Evolutionary conservation across 352 stramenopile species (phyloP).

Genomic region (Phytophthora sp.): DNA sequence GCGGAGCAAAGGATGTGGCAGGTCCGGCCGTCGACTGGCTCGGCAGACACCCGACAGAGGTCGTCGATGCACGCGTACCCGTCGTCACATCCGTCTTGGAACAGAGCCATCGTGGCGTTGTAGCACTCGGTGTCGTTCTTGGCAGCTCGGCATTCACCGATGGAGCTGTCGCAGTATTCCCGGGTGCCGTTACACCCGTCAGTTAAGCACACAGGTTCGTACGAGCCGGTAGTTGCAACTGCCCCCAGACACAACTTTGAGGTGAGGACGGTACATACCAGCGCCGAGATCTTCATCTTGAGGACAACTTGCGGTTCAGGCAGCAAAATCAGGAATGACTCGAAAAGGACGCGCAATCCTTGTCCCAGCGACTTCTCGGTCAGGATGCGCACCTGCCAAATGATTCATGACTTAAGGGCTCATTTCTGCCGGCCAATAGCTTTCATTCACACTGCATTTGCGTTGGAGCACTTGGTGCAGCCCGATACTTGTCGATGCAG

Average conservation of each 20-base stretch:
- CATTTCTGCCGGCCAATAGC: too few species aligned
- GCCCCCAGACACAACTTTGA: not conserved
- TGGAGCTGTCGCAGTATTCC: slow-evolving; percentile 43
- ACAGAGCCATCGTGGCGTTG: slow-evolving; percentile 38
- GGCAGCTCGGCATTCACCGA: slow-evolving; percentile 29
- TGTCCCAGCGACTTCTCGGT: not conserved
- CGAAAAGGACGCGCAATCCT: too few species aligned
- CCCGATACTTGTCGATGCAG: too few species aligned
- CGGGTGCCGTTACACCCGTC: slow-evolving; percentile 29
- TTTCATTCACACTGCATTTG: too few species aligned
- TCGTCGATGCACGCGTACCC: slow-evolving; percentile 38
- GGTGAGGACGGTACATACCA: slow-evolving; percentile 13
- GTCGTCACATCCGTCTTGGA: slow-evolving; percentile 35
- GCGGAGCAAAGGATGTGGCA: slow-evolving; percentile 20
- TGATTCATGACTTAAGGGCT: not conserved
- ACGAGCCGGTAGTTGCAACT: not conserved
- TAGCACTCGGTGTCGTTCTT: slow-evolving; percentile 31
- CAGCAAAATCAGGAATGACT: slow-evolving; percentile 19
- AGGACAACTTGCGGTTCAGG: not conserved
- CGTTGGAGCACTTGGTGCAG: too few species aligned
- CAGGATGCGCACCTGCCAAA: slow-evolving; percentile 11
- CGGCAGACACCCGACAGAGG: slow-evolving; percentile 33
- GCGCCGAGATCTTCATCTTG: slow-evolving; percentile 20
- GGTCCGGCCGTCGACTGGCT: slow-evolving; percentile 13
- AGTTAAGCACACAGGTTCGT: slow-evolving; percentile 11